A percentile compares a stretch with the other conserved stretches of the same genome.
Conservation (phyloP, 139 green algal genomes). For the Chlorella sp. region DNA sequence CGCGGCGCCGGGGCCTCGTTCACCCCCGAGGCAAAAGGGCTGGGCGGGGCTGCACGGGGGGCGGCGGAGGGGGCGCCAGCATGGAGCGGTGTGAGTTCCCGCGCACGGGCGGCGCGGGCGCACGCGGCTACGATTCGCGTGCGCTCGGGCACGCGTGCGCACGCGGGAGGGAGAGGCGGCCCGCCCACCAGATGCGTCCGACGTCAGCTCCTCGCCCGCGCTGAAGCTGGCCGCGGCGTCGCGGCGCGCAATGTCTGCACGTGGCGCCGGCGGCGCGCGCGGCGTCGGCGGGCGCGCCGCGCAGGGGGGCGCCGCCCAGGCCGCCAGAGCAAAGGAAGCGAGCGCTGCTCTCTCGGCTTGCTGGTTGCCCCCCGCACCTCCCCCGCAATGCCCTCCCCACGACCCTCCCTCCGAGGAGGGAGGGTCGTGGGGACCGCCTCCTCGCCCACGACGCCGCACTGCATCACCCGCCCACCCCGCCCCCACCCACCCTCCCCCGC, state of each 20-base stretch:
- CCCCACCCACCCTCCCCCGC: not conserved
- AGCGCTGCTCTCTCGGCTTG: not conserved
- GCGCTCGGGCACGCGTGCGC: not conserved
- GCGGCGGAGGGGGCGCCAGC: not conserved
- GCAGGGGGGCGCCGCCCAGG: not conserved
- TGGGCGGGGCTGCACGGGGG: slow-evolving; percentile 9
- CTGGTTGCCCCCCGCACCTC: not conserved
- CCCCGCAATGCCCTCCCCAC: not conserved
- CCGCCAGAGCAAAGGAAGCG: not conserved
- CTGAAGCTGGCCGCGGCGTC: not conserved
- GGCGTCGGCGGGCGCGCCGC: too few relatives aligned
- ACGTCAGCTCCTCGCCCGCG: not conserved
- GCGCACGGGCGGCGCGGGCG: not conserved
- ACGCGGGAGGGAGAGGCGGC: not conserved
- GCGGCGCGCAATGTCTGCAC: slow-evolving; percentile 13
- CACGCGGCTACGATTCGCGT: not conserved
- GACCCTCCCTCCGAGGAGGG: not conserved
- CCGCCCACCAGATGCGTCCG: not conserved
- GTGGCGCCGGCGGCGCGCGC: not conserved
- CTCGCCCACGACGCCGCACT: too few relatives aligned
- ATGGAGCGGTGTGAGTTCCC: not conserved
- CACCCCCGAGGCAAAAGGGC: too few relatives aligned
- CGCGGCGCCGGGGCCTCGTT: too few relatives aligned
- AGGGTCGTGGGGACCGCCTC: too few relatives aligned
- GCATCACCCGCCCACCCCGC: not conserved